These are phyloP conservation scores for Beta lomatogona DNA, from an alignment of 179 eudicot species.

Conservation along the genomic window DNA sequence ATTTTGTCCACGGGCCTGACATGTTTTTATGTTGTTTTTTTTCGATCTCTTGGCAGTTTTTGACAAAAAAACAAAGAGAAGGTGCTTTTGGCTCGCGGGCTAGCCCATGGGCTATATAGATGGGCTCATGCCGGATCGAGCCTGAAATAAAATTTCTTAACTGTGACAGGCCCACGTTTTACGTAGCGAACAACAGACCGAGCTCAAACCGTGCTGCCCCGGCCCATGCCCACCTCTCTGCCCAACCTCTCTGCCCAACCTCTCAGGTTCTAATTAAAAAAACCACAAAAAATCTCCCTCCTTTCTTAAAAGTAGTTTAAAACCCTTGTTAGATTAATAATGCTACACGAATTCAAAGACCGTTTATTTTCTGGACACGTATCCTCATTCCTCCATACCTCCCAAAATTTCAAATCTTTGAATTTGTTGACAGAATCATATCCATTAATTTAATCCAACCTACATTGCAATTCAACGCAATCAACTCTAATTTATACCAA, in stretches of 20 bases:
- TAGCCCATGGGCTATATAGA: too few species aligned
- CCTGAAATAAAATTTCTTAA: too few species aligned
- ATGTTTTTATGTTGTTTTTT: too few species aligned
- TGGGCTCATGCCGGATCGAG: too few species aligned
- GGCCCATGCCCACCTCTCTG: too few species aligned
- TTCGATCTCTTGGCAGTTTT: too few species aligned
- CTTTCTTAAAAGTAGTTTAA: not conserved
- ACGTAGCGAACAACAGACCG: too few species aligned
- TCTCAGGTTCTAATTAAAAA: not conserved
- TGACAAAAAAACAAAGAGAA: too few species aligned
- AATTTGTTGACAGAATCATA: not conserved
- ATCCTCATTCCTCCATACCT: not conserved
- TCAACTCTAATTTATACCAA: not conserved
- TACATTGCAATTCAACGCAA: not conserved
- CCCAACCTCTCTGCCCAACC: too few species aligned
- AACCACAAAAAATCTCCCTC: not conserved
- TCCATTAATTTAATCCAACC: not conserved
- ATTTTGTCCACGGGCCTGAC: too few species aligned
- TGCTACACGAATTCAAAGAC: not conserved
- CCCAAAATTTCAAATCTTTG: conserved; percentile 4
- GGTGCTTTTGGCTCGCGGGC: too few species aligned
- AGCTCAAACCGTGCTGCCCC: accelerated
- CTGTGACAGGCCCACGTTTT: too few species aligned
- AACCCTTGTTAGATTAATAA: not conserved
- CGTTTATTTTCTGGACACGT: conserved; percentile 22